phyloP scores from a whole-genome alignment of 2,329 filamentous ascomycete genomes.

The Didymellaceae sp. region DNA sequence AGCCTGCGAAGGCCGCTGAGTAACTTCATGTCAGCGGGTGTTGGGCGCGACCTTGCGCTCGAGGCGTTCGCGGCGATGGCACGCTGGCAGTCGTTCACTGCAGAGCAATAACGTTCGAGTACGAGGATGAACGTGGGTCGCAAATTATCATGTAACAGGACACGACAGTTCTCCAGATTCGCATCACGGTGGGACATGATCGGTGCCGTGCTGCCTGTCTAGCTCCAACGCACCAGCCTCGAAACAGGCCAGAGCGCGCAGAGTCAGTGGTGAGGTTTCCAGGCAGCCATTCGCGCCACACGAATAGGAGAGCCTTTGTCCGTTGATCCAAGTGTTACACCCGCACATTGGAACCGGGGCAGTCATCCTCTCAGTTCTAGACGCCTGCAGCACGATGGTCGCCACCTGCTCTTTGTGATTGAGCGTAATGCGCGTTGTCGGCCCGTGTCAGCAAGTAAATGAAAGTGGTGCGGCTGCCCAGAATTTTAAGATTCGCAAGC shows the following conservation, averaged over 20 bases:
- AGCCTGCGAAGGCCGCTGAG: conserved; percentile 1
- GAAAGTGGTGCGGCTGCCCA: conserved; percentile 9
- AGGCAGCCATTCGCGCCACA: conserved; percentile 6
- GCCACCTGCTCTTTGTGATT: neutral
- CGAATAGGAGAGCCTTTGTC: conserved; percentile 6
- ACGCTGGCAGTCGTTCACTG: neutral
- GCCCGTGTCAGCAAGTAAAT: conserved; percentile 10
- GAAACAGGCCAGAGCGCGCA: conserved; percentile 4
- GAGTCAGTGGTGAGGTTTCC: conserved; percentile 7
- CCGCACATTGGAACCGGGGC: neutral
- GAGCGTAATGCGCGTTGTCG: conserved; percentile 1
- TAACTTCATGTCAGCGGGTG: conserved; percentile 4
- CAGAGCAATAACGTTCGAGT: neutral
- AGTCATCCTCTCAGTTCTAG: conserved; percentile 8
- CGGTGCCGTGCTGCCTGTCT: conserved; percentile 11
- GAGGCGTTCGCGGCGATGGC: neutral
- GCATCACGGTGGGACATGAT: conserved; percentile 17
- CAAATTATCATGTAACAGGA: conserved; percentile 8
- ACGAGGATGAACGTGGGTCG: conserved; percentile 4
- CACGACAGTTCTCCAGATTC: conserved; percentile 21
- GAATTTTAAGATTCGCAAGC: neutral
- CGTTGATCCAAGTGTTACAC: neutral
- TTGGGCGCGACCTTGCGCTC: conserved; percentile 1
- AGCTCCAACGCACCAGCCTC: conserved; percentile 8
- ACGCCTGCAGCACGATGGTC: conserved; percentile 5